Evolutionary conservation across 805 yeast genomes (phyloP).

Genomic region (Tetrapisispora taiwanensis): DNA sequence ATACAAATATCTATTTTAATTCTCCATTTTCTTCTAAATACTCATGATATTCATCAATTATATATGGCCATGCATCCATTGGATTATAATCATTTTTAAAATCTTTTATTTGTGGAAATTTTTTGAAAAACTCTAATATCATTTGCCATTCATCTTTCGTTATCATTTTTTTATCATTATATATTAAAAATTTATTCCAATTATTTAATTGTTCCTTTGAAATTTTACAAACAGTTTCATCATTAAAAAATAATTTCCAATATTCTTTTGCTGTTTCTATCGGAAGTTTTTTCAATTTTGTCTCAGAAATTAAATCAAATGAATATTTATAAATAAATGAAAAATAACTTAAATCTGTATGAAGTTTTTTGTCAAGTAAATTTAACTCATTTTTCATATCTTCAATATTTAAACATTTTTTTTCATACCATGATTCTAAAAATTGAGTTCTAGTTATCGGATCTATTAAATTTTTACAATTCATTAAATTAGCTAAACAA

Average conservation of each 20-base stretch:
- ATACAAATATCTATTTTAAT: not conserved
- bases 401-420: slow-evolving; percentile 25
- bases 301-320: slow-evolving; percentile 54
- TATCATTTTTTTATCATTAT: slow-evolving; percentile 38
- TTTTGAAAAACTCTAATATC: slow-evolving; percentile 56
- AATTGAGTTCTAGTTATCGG: slow-evolving; percentile 18
- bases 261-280: slow-evolving; percentile 59
- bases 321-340: slow-evolving; percentile 59
- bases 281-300: slow-evolving; percentile 44
- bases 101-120: slow-evolving; percentile 41
- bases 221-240: slow-evolving; percentile 9
- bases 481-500: slow-evolving; percentile 58
- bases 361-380: slow-evolving; percentile 28
- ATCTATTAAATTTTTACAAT: slow-evolving; percentile 24
- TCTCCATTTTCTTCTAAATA: slow-evolving; percentile 21
- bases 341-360: slow-evolving; percentile 34
- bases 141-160: slow-evolving; percentile 79
- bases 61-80: slow-evolving; percentile 84
- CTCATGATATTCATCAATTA: slow-evolving; percentile 77
- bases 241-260: slow-evolving; percentile 58
- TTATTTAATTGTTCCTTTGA: slow-evolving; percentile 32
- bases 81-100: slow-evolving; percentile 55
- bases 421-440: slow-evolving; percentile 15
- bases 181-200: slow-evolving; percentile 51
- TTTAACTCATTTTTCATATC: slow-evolving; percentile 39